Base-by-base conservation (phyloP, 1,284 basidiomycete genomes). In the Cryptococcus neoformans region DNA sequence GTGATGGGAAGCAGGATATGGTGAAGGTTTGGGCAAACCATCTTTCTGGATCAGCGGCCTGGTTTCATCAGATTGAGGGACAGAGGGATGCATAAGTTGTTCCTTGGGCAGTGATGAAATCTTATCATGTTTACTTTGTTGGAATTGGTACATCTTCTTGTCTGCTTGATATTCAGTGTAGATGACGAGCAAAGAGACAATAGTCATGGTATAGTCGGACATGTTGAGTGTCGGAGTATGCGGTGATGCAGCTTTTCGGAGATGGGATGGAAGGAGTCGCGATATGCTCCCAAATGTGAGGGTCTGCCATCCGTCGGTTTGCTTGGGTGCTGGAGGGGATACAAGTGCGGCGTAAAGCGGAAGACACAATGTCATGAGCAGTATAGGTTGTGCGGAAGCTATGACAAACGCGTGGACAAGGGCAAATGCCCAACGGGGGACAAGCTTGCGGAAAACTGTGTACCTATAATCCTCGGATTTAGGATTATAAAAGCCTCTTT, bases 391-490 rank as follows among this genome's bases (percentile, higher is more conserved):
- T 40, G 68, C 62, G 47, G 73, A 62, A 17, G 64, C 68, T 56
- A 97, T 88, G 77, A 94, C 95, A 28, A 83, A 81, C 38, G 97
- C 73, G 75, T 94, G 93, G 55, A 87, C 70, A 39, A 95, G 62
- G 62, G 90, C 86, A 81, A 93, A 96, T 14, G 88, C 70, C 80
- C 82, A 84, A 2, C 80, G 62, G 2, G 87, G 85, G 21, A 96
- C 73, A 54, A 85, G 81, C 52, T 80, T 74, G 41, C 90, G 85
- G 10, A 96, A 81, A 49, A 91, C 78, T 2, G 82, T 84, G 89
- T 93, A 97, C 36, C 94, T 87, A 71, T 98, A 97, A 75, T 97
- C 94, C 73, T 91, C 90, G n/a, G 58, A 67, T 62, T 47, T 69
- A 57, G 69, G 66, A 54, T 81, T 84, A 76, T 93, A 94, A 37